Base-by-base conservation (phyloP, 2,329 filamentous ascomycete genomes). In the Diplodia seriata region DNA sequence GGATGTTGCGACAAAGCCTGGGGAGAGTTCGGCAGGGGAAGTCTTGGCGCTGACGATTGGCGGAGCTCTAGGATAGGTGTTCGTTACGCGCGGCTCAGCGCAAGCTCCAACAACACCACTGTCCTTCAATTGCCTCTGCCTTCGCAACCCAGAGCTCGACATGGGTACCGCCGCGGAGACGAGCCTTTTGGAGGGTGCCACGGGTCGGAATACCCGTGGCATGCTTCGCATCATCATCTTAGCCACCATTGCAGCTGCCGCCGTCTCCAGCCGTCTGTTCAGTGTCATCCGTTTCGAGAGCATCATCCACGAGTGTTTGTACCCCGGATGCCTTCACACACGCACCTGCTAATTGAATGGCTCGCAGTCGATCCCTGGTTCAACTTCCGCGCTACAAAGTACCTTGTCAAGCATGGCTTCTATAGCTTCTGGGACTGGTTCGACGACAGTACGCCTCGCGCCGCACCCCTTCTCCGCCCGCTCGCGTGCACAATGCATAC, bases 341-440 rank as follows among this genome's bases (percentile, higher is more conserved):
- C 69, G 65, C 68, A 7, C 18, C 23, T 18, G 7, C 50, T 29
- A 43, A 76, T 79, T 66, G 78, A 33, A 2, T 5, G n/a, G 72
- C 51, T 62, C 76, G 54, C 78, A 99, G 94, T 99, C 83, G 95
- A 99, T 82, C 95, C 95, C 43, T 99, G 95, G 95, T 99, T 99
- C 85, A 99, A 99, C 83, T 99, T 99, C 83, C 88, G 95, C 81
- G 95, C 95, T 73, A 98, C 95, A 68, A 98, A 98, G 82, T 98
- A 99, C 77, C 88, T 99, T 67, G 92, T 99, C 67, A 88, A 94
- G 77, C 89, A 99, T 89, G 95, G 95, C 75, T 98, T 99, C 84
- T 96, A 97, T 81, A 93, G 91, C 81, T 99, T 99, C 80, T 99
- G 95, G 95, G 94, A 99, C 81, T 99, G 95, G 95, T 99, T 99